These are phyloP conservation scores for Akebia trifoliata DNA, from an alignment of 164 flowering plant species.

Conservation along the genomic window DNA sequence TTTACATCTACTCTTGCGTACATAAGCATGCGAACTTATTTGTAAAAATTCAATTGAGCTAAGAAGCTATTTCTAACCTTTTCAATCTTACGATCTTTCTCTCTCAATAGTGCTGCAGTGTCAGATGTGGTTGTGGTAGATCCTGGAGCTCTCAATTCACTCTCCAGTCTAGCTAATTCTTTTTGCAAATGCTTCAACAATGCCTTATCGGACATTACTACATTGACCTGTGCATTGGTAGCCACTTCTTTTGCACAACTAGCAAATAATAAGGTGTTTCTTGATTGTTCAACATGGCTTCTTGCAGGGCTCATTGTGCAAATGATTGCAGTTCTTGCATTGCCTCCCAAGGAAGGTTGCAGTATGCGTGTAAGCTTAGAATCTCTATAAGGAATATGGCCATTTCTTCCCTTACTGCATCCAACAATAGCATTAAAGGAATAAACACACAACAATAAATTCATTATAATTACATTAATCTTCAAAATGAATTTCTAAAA, in stretches of 20 bases:
- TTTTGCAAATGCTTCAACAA: slow-evolving; percentile 81
- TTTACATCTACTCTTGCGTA: neutral
- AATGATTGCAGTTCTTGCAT: slow-evolving; percentile 90
- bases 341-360: slow-evolving; percentile 86
- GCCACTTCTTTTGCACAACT: slow-evolving; percentile 88
- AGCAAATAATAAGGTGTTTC: slow-evolving; percentile 88
- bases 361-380: slow-evolving; percentile 95
- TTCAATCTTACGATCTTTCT: slow-evolving; percentile 83
- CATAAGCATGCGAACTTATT: slow-evolving; percentile 3
- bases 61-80: slow-evolving; percentile 44
- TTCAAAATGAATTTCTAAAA: neutral
- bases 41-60: neutral
- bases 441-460: neutral
- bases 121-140: slow-evolving; percentile 26
- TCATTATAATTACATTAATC: neutral
- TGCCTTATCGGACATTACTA: slow-evolving; percentile 87
- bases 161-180: slow-evolving; percentile 74
- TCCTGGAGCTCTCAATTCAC: slow-evolving; percentile 44
- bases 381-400: slow-evolving; percentile 85
- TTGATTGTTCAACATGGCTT: slow-evolving; percentile 87
- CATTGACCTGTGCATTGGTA: slow-evolving; percentile 78
- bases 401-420: slow-evolving; percentile 83
- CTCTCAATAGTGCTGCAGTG: slow-evolving; percentile 43
- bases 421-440: neutral
- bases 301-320: slow-evolving; percentile 95